Base-by-base conservation (phyloP, 495 filamentous ascomycete genomes). In the Aspergillus nidulans region DNA sequence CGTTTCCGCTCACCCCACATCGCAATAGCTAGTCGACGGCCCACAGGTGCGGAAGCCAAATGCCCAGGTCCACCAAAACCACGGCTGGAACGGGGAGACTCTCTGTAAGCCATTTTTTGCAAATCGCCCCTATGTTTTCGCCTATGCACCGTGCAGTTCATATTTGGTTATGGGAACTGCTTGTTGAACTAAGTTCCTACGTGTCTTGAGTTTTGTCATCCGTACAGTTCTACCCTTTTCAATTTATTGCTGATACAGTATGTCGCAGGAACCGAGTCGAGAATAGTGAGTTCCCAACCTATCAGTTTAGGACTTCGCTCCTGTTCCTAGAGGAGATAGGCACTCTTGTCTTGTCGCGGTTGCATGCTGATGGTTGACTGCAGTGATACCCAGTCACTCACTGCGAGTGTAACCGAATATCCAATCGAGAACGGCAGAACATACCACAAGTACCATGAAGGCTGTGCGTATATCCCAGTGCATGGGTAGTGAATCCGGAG, bases 361-460 rank as follows among this genome's bases (percentile, higher is more conserved):
- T 28, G 5, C 30, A 6, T 6, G 30, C 30, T 34, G 10, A 34
- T 34, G 30, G 30, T 34, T 12, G 9, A 34, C 30, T 34, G 30
- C 41, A 53, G 75, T 65, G 75, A 77, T 52, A 77, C 75, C 5
- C 72, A 77, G 65, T 80, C 77, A 26, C 60, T 80, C 47, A 81
- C 75, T 49, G 70, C 65, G 32, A 80, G 77, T 65, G 70, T 78
- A 52, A 73, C 68, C 41, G 70, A 80, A 55, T 80, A 78, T 63
- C 76, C 77, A 26, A 65, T 73, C 21, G 81, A 84, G 53, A 74
- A 82, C 69, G 80, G 80, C 20, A 69, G 80, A 60, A 70, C 75
- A 58, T 82, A 84, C 64, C 80, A 83, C 64, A 76, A 58, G 50
- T 82, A 81, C 61, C 75, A 80, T 61, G 80, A 81, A 55, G 80